Base-by-base conservation (phyloP, 1,284 basidiomycete genomes). In the Agroathelia rolfsii region DNA sequence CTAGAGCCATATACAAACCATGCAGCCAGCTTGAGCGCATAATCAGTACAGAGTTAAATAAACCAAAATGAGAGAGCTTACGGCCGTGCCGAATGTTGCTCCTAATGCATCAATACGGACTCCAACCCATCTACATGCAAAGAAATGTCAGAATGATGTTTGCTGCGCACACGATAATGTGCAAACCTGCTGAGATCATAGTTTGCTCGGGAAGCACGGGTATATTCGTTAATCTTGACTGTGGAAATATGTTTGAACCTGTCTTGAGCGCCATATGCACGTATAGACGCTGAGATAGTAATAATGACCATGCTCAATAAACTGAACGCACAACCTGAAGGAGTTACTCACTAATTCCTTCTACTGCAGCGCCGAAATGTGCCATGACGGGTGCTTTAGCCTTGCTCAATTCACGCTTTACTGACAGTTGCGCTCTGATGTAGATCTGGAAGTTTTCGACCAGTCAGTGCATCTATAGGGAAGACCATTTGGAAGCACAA, bases 361-460 rank as follows among this genome's bases (percentile, higher is more conserved):
- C 44, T 16, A 66, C 47, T 2, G 58, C 55, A 11, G 61, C 56
- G 2, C 59, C 56, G 37, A 69, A 58, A 38, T 62, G 61, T 18
- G 58, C 60, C 44, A 66, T 56, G 12, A 69, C 49, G 0, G 67
- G 66, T 0, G 53, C 42, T 23, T 51, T 56, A 27, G 63, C 57
- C 37, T 68, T 68, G 28, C 59, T 61, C 62, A 61, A 60, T 39
- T 65, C 60, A 5, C 53, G 49, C 30, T 69, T 69, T 43, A 69
- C 58, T 16, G 56, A 55, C 13, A 70, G 51, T 41, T 69, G 65
- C 15, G 59, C 60, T 40, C 61, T 59, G 30, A 66, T 68, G 45
- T 67, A 69, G 14, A 64, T 44, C 39, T 58, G 58, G 31, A 20
- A 25, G n/a, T 18, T 27, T 16, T 14, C 16, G 12, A 33, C 17